These are phyloP conservation scores for Aspergillus egyptiacus DNA, from an alignment of 495 filamentous ascomycete species.

Conservation along the genomic window DNA sequence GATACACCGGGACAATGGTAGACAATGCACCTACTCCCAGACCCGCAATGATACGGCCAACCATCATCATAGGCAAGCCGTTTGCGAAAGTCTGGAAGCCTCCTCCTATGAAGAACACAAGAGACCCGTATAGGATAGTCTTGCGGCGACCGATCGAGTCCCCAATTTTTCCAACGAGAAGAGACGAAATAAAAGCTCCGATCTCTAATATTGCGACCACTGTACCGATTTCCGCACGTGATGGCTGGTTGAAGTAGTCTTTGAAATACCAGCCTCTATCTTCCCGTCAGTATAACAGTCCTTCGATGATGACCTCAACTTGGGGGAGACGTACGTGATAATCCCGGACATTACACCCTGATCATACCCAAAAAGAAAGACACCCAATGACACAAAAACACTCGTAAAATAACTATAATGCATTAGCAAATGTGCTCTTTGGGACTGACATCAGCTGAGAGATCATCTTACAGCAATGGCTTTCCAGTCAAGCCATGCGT, in stretches of 20 bases:
- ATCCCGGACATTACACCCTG: slow-evolving; percentile 99
- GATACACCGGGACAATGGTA: slow-evolving; percentile 96
- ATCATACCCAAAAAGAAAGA: slow-evolving; percentile 98
- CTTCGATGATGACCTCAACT: neutral
- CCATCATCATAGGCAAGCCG: slow-evolving; percentile 86
- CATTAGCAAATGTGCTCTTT: slow-evolving; percentile 28
- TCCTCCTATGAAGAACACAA: slow-evolving; percentile 87
- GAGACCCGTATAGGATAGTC: slow-evolving; percentile 90
- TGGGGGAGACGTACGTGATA: slow-evolving; percentile 68
- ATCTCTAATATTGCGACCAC: slow-evolving; percentile 96
- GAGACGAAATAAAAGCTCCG: slow-evolving; percentile 84
- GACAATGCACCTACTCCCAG: slow-evolving; percentile 90
- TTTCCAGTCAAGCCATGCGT: slow-evolving; percentile 93
- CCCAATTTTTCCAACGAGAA: slow-evolving; percentile 82
- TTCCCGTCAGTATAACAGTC: slow-evolving; percentile 14
- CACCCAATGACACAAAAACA: slow-evolving; percentile 94
- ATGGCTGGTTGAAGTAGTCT: slow-evolving; percentile 86
- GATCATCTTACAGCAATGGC: slow-evolving; percentile 68
- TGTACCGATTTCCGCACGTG: slow-evolving; percentile 77
- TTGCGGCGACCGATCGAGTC: slow-evolving; percentile 85
- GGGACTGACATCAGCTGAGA: neutral
- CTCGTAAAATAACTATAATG: slow-evolving; percentile 83
- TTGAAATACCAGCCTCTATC: slow-evolving; percentile 75
- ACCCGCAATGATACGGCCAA: slow-evolving; percentile 86
- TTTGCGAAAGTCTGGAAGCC: slow-evolving; percentile 75